Percentiles rank a stretch among this genome's conserved stretches.
phyloP scores from a whole-genome alignment of 1,284 basidiomycete genomes.

The Tetrapyrgos nigripes region DNA sequence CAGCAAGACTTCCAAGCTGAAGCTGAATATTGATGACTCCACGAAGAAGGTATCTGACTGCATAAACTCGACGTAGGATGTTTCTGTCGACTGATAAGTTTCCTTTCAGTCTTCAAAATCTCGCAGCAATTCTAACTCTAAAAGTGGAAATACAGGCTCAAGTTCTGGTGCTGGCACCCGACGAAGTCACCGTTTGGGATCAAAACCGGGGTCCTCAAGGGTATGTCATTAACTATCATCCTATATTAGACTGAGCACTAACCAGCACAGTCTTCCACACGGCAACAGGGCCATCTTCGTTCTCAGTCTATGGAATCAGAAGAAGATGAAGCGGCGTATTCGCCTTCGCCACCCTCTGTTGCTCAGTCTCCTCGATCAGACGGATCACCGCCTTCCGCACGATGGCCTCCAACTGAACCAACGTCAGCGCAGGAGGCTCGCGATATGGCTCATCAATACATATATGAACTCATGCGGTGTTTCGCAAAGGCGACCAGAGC shows the following conservation, averaged over 20 bases:
- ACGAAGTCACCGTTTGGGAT: constrained; percentile 71
- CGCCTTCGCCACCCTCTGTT: constrained; percentile 65
- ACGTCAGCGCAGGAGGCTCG: constrained; percentile 74
- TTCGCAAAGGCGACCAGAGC: constrained; percentile 82
- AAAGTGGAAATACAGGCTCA: constrained; percentile 52
- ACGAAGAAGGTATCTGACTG: constrained; percentile 87
- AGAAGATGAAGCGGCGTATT: constrained; percentile 68
- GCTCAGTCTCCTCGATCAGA: constrained; percentile 68
- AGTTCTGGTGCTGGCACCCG: constrained; percentile 53
- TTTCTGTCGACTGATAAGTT: neutral
- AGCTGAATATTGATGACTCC: constrained; percentile 61
- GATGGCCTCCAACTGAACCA: constrained; percentile 66
- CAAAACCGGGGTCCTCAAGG: constrained; percentile 43
- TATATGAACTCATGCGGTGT: constrained; percentile 81
- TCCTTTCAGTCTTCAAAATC: constrained; percentile 1
- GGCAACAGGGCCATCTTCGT: constrained; percentile 53
- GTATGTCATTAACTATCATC: constrained; percentile 29
- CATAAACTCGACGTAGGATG: constrained; percentile 44
- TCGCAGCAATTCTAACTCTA: constrained; percentile 46
- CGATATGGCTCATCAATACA: constrained; percentile 80
- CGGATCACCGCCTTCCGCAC: constrained; percentile 59
- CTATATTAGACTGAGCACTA: constrained; percentile 10
- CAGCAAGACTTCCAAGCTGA: too few species aligned
- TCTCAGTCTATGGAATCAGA: constrained; percentile 72
- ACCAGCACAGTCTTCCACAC: constrained; percentile 48